Conservation (phyloP, 2,329 filamentous ascomycete species). For the Hymenoscyphus infarciens region DNA sequence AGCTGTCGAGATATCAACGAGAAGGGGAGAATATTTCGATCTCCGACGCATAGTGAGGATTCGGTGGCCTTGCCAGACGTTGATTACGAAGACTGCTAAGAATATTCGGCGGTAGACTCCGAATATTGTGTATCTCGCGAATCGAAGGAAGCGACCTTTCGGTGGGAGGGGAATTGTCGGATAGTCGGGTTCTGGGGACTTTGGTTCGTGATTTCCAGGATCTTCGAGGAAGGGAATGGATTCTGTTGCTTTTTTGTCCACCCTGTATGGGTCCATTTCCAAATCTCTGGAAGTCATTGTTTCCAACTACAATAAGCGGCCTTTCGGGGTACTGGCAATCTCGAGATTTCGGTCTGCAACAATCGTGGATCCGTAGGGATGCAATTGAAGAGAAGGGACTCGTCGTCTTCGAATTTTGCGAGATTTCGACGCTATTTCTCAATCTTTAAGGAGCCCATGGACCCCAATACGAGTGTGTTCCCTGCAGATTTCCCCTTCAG, state of each 20-base stretch:
- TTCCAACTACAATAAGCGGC: not conserved
- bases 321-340: too few species aligned
- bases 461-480: too few species aligned
- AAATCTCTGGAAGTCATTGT: not conserved
- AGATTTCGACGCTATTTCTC: too few species aligned
- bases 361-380: too few species aligned
- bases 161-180: constrained; percentile 16
- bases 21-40: constrained; percentile 22
- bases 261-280: not conserved
- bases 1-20: constrained; percentile 26
- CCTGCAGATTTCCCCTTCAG: too few species aligned
- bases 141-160: constrained; percentile 18
- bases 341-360: too few species aligned
- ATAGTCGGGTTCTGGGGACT: not conserved
- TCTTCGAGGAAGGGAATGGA: constrained; percentile 14
- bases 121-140: constrained; percentile 38
- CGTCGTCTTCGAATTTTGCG: too few species aligned
- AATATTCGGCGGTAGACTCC: constrained; percentile 56
- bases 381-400: not conserved
- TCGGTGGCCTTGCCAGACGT: constrained; percentile 41
- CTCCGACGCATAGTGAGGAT: constrained; percentile 35
- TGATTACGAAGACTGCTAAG: constrained; percentile 48
- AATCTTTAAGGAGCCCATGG: too few species aligned
- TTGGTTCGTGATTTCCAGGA: constrained; percentile 12
- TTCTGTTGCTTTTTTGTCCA: constrained; percentile 4